Conservation (phyloP, 371 early-diverging fungal species). For the Syncephalastrum monosporum region DNA sequence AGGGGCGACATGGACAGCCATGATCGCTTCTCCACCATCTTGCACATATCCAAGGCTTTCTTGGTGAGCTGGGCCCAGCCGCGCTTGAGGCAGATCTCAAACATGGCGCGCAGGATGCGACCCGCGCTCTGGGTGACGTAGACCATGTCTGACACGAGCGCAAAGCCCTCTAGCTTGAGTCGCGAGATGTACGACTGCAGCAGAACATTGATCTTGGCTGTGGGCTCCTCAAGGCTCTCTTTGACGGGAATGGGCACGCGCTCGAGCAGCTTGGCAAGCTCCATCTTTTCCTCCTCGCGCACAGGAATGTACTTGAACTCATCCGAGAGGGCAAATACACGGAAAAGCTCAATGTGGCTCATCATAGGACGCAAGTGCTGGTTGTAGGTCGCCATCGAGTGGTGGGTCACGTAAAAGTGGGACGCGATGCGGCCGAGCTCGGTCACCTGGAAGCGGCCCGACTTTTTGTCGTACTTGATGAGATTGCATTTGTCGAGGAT, state of each 20-base stretch:
- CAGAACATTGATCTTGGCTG: conserved; percentile 94
- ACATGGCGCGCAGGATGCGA: conserved; percentile 93
- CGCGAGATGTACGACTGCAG: conserved; percentile 94
- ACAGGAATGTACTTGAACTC: conserved; percentile 97
- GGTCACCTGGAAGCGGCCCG: conserved; percentile 85
- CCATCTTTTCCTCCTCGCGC: conserved; percentile 95
- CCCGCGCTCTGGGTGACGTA: conserved; percentile 96
- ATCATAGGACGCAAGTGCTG: conserved; percentile 91
- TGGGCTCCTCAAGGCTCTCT: conserved; percentile 87
- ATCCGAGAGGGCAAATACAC: conserved; percentile 85
- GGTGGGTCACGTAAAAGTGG: conserved; percentile 90
- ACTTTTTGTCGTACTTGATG: conserved; percentile 90
- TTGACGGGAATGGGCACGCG: conserved; percentile 94
- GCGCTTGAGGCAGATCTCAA: conserved; percentile 91
- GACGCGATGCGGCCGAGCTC: conserved; percentile 96
- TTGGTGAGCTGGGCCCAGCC: conserved; percentile 94
- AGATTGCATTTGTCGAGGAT: conserved; percentile 85
- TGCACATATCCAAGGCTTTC: conserved; percentile 85
- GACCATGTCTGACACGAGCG: conserved; percentile 93
- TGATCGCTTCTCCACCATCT: conserved; percentile 90
- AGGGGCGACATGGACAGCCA: conserved; percentile 95
- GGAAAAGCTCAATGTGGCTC: conserved; percentile 89
- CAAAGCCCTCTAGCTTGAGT: conserved; percentile 89
- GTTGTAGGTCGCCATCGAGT: conserved; percentile 92
- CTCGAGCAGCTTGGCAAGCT: conserved; percentile 88